These are phyloP conservation scores for Tetrahymena thermophila DNA, from an alignment of 73 alveolate genomes.

Conservation along the genomic window DNA sequence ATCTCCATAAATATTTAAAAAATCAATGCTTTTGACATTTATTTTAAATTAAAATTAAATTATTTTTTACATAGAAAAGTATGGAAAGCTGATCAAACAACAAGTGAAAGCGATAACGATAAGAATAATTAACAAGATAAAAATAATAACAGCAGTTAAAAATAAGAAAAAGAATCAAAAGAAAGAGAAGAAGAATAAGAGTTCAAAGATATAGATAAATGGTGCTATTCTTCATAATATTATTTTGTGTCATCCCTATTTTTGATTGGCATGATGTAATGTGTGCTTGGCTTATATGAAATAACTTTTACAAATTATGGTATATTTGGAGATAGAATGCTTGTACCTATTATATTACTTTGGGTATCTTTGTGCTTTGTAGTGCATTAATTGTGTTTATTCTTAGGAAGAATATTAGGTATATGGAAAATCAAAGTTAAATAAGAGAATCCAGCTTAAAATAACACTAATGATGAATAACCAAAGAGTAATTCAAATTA, in stretches of 20 bases:
- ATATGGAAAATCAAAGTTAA: background rate
- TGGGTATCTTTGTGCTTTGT: background rate
- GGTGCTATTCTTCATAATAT: background rate
- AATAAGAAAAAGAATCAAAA: constrained; percentile 5
- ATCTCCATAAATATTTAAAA: no score
- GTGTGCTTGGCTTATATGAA: background rate
- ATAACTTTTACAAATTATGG: background rate
- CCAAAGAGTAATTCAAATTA: background rate
- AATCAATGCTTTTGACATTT: no score
- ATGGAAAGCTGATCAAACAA: background rate
- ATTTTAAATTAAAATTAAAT: no score
- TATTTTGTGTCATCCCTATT: background rate
- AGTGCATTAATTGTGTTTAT: background rate
- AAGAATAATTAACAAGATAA: background rate
- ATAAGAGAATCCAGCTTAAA: background rate
- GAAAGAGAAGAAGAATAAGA: background rate
- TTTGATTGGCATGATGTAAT: background rate
- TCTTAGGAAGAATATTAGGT: background rate
- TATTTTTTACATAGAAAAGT: background rate
- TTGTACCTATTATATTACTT: background rate
- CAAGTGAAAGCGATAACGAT: constrained; percentile 4
- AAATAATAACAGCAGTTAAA: background rate
- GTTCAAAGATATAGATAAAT: background rate
- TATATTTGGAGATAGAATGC: background rate
- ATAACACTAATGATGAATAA: background rate